Evolutionary conservation across 306 rosid species (phyloP).

Genomic region (Comarum palustre): DNA sequence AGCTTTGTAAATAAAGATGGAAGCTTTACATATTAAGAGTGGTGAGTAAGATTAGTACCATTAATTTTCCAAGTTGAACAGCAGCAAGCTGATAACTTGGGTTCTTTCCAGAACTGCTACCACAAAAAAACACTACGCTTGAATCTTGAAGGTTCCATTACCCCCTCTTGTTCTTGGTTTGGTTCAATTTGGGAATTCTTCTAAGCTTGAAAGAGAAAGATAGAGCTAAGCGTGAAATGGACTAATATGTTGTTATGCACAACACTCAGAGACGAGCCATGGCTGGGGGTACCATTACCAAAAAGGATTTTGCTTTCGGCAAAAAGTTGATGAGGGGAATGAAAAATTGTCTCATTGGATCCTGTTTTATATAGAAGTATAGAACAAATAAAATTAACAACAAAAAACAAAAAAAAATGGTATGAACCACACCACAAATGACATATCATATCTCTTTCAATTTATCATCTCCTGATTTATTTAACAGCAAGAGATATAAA

Average conservation of each 20-base stretch:
- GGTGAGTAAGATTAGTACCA: conserved; percentile 38
- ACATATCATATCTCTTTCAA: no score
- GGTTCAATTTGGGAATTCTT: not conserved
- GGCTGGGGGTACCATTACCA: no score
- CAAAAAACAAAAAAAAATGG: no score
- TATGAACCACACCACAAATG: no score
- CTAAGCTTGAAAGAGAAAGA: not conserved
- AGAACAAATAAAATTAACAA: no score
- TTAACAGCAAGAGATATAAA: no score
- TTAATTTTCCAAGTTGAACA: conserved; percentile 68
- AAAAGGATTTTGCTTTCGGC: not conserved
- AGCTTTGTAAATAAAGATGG: not conserved
- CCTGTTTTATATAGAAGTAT: no score
- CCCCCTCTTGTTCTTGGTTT: conserved; percentile 22
- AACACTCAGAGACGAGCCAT: conserved; percentile 4
- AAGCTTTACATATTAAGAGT: not conserved
- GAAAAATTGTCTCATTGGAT: no score
- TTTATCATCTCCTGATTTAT: no score
- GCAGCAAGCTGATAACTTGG: conserved; percentile 84
- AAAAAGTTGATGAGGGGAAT: conserved; percentile 32
- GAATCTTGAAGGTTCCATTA: conserved; percentile 57
- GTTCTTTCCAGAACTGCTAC: conserved; percentile 79
- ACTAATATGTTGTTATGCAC: conserved; percentile 26
- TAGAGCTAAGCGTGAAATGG: not conserved
- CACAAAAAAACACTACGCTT: conserved; percentile 85